Percentiles rank a stretch among this genome's conserved stretches.
Evolutionary conservation across 805 yeast species (phyloP).

Genomic region (Saitoella complicata): DNA sequence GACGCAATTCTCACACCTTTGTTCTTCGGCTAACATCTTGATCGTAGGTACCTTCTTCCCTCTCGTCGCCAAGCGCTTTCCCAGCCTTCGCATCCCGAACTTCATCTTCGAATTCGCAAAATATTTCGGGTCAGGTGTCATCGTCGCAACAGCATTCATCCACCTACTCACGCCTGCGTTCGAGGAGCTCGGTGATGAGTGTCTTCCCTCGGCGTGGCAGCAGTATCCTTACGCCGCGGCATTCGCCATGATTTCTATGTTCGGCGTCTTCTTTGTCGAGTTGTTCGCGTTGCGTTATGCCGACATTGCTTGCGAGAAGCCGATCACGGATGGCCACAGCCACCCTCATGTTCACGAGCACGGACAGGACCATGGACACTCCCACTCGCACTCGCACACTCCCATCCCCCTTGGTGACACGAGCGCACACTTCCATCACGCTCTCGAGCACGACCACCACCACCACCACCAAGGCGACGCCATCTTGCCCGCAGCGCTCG

Average conservation of each 20-base stretch:
- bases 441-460: too few relatives aligned
- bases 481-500: too few relatives aligned
- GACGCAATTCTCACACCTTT: neutral
- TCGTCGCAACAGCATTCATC: slow-evolving; percentile 58
- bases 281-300: slow-evolving; percentile 29
- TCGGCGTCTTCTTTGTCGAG: slow-evolving; percentile 31
- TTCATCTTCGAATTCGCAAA: slow-evolving; percentile 11
- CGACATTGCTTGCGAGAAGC: slow-evolving; percentile 19
- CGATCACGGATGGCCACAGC: too few relatives aligned
- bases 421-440: too few relatives aligned
- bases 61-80: slow-evolving; percentile 17
- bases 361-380: too few relatives aligned
- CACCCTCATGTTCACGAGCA: too few relatives aligned
- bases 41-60: slow-evolving; percentile 29
- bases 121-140: slow-evolving; percentile 51
- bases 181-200: slow-evolving; percentile 9
- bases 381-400: too few relatives aligned
- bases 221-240: slow-evolving; percentile 43
- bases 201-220: slow-evolving; percentile 20
- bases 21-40: neutral
- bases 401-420: too few relatives aligned
- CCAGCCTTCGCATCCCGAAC: slow-evolving; percentile 7
- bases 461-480: too few relatives aligned
- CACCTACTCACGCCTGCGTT: slow-evolving; percentile 11
- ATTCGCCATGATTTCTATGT: slow-evolving; percentile 31